phyloP scores from a whole-genome alignment of 139 green algal genomes.

The Diplosphaera chodatii region DNA sequence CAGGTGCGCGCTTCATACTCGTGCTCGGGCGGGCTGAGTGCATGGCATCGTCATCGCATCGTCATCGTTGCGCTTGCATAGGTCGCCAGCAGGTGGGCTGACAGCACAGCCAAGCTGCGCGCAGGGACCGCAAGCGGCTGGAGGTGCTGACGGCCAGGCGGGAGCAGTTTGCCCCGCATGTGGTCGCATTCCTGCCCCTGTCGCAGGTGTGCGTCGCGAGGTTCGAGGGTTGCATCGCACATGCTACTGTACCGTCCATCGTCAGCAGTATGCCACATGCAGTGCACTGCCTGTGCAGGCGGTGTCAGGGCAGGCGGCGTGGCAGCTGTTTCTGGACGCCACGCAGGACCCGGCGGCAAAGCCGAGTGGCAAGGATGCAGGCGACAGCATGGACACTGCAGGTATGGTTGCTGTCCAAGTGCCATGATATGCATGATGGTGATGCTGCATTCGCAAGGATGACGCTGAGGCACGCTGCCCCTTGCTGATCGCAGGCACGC shows the following conservation, averaged over 20 bases:
- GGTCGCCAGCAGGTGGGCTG: not conserved
- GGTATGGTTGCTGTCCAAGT: not conserved
- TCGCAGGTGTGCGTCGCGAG: conserved; percentile 29
- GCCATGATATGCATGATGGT: not conserved
- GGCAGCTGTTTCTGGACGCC: not conserved
- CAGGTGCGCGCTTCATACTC: conserved; percentile 15
- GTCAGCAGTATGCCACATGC: too few species aligned
- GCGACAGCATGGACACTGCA: not conserved
- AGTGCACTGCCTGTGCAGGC: not conserved
- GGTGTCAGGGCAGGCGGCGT: not conserved
- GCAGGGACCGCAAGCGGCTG: conserved; percentile 56
- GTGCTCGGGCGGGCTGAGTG: too few species aligned
- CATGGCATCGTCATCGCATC: too few species aligned
- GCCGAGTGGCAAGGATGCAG: not conserved
- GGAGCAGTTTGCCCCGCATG: conserved; percentile 30
- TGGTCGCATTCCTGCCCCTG: conserved; percentile 68
- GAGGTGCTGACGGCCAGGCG: conserved; percentile 50
- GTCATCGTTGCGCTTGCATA: not conserved
- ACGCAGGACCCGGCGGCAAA: not conserved
- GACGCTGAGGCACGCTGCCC: not conserved
- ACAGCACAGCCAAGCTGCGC: not conserved
- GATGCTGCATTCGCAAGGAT: conserved; percentile 1
- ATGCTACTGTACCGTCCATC: too few species aligned
- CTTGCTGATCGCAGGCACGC: not conserved
- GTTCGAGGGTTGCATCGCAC: too few species aligned